Evolutionary conservation across 805 yeast species (phyloP), one percentile per base, ranked within the genome.

Genomic region (Pichia manshurica): DNA sequence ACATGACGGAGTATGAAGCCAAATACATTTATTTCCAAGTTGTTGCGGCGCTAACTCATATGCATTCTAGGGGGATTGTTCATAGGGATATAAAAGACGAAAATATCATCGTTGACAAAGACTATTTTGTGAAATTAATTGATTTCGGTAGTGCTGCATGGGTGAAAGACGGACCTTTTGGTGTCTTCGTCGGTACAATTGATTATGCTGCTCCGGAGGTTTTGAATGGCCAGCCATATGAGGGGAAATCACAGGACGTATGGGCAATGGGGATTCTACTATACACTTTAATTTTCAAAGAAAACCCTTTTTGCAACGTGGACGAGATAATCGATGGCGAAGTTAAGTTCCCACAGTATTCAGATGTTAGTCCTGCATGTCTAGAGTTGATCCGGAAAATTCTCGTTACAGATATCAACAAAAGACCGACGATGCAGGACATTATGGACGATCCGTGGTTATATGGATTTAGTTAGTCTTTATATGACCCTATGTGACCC

Each of bases 121-220:
- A 82, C 52, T 95, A 93, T 2, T 73, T 79, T 39, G 82, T 87
- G 45, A 90, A 89, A 62, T 70, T 91, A 52, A 91, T 91, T 60
- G 99, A 91, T 67, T 91, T 89, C 64, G 99, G 99, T 1, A 84
- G 95, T 42, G 96, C 98, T 1, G 96, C 97, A 0, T 88, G 88
- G 63, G 79, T 82, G 19, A 79, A 77, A 54, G 88, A 84, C 68
- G 98, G 97, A 0, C 98, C 98, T 5, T 93, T 91, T 67, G 96
- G 91, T 56, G 96, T 93, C 5, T 91, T 93, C 67, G 98, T 93
- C 2, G 99, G 99, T 2, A 93, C 99, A 0, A 82, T 93, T 39
- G 97, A 93, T 64, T 93, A 91, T 64, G 98, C 98, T 1, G 95
- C 98, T 0, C 99, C 99, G 0, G 99, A 93, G 65, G 96, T 93